A percentile compares a stretch with the other conserved stretches of the same genome.
phyloP scores from a whole-genome alignment of 306 rosid species.

The Citrullus amarus region DNA sequence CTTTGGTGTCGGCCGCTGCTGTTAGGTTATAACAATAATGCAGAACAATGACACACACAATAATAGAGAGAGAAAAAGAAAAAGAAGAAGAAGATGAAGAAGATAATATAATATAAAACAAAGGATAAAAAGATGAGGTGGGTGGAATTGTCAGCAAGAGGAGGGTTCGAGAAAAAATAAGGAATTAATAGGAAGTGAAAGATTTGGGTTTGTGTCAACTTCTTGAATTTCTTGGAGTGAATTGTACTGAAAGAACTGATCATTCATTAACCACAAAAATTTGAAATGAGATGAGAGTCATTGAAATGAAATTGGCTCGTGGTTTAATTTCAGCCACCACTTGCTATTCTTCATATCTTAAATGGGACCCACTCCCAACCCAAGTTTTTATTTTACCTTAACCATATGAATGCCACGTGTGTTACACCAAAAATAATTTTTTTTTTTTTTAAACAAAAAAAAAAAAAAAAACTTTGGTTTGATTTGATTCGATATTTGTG shows the following conservation, averaged over 20 bases:
- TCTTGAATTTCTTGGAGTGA: not conserved
- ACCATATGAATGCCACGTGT: conserved; percentile 1
- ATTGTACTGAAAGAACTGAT: not conserved
- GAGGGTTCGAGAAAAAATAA: conserved; percentile 7
- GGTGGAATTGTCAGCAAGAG: not conserved
- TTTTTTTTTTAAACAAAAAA: too few species aligned
- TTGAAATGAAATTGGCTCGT: not conserved
- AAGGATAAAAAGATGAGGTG: not conserved
- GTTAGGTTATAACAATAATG: conserved; percentile 2
- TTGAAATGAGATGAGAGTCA: not conserved
- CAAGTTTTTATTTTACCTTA: not conserved
- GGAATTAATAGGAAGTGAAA: not conserved
- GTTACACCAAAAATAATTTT: not conserved
- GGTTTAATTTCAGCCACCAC: not conserved
- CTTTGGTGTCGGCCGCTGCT: not conserved
- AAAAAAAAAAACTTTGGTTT: not conserved
- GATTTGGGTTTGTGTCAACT: not conserved
- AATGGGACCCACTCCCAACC: too few species aligned
- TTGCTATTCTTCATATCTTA: too few species aligned
- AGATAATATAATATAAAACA: not conserved
- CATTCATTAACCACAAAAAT: not conserved
- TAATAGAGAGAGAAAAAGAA: not conserved
- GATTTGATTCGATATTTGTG: conserved; percentile 1
- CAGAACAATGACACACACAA: not conserved
- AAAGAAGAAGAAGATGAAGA: not conserved